Evolutionary conservation across 768 basidiomycete species (phyloP).

Genomic region (Macrolepiota albuminosa): DNA sequence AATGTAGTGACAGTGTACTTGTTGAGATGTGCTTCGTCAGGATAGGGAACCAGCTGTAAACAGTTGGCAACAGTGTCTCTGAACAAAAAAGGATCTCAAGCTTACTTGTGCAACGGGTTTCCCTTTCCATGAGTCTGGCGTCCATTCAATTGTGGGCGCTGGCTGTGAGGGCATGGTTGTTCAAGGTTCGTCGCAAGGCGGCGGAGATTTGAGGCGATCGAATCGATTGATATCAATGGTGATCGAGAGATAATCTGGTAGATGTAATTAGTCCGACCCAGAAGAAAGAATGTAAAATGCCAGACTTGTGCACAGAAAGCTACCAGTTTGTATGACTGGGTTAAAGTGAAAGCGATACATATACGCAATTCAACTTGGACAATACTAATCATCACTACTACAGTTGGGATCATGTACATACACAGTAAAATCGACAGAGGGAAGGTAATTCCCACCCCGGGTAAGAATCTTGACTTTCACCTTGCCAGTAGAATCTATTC

Average conservation of each 20-base stretch:
- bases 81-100: neutral
- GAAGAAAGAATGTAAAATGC: no score
- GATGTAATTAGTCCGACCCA: no score
- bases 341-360: neutral
- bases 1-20: conserved; percentile 33
- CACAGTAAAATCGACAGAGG: conserved; percentile 1
- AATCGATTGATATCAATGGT: neutral
- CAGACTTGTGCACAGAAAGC: neutral
- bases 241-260: neutral
- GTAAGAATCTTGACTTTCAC: neutral
- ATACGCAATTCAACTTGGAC: neutral
- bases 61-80: neutral
- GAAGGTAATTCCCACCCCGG: neutral
- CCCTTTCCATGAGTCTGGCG: conserved; percentile 73
- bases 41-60: conserved; percentile 64
- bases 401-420: neutral
- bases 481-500: neutral
- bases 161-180: neutral
- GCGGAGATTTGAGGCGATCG: neutral
- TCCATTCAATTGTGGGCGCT: conserved; percentile 40
- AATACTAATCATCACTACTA: neutral
- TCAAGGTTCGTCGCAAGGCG: neutral
- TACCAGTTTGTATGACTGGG: neutral
- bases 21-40: conserved; percentile 55
- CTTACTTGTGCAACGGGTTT: conserved; percentile 73